Evolutionary conservation across 306 rosid genomes (phyloP), one percentile per base, ranked within the genome.

Genomic region (Hylodesmum podocarpum): DNA sequence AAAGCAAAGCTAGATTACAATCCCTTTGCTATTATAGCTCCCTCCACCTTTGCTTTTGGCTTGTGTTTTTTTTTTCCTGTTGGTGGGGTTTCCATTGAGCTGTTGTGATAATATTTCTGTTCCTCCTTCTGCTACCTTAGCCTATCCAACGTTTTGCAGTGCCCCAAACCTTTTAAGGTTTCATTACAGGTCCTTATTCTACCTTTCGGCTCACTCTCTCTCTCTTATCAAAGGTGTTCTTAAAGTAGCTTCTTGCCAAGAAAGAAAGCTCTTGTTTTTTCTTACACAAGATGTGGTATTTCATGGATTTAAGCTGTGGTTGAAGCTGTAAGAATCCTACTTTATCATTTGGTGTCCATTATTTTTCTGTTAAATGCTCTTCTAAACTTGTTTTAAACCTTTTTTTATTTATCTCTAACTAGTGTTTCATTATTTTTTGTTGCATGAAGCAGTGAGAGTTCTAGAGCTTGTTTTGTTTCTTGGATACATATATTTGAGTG

Each of bases 11-110:
- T 13, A 67, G 70, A 59, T 82, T 76, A 76, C 89, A 65, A 85
- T 76, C 88, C 88, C 80, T 25, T 25, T 76, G 86, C 84, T 84
- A 86, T 89, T 62, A 80, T 87, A 83, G 80, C 87, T 62, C 81
- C 77, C 83, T 70, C 40, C 31, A 7, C 77, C 71, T 73, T 69
- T 64, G 78, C 81, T 75, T 73, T 73, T 75, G 22, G 13, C n/a
- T n/a, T n/a, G 12, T 57, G 64, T 44, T 72, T 76, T 55, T 4
- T 40, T 19, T 14, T 41, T 14, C 4, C 29, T 41, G 53, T 72
- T 51, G 44, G 83, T 70, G 80, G 84, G 88, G 74, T 75, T 77
- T 76, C 76, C 67, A 0, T 66, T 44, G 40, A 49, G 66, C 73
- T 80, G 24, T 78, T 80, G 24, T 78, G 46, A 36, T 62, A 43